A percentile compares a stretch with the other conserved stretches of the same genome.
Evolutionary conservation across 805 yeast species (phyloP).

Genomic region (Lipomyces sp.): DNA sequence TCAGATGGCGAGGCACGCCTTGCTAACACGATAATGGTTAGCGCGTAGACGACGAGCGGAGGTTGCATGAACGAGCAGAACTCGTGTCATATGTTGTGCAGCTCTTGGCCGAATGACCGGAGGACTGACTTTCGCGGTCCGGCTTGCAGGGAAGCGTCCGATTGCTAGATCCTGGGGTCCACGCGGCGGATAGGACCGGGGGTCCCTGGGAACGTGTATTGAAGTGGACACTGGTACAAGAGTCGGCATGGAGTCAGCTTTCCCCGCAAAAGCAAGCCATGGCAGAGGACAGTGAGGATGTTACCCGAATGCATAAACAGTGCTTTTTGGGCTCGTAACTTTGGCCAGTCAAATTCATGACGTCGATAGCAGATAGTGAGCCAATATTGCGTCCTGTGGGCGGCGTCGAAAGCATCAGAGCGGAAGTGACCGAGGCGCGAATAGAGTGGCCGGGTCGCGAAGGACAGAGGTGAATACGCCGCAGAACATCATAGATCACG

Average conservation of each 20-base stretch:
- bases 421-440: background rate
- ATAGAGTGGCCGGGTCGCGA: background rate
- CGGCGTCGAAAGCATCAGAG: background rate
- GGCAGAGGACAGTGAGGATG: background rate
- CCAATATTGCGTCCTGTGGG: background rate
- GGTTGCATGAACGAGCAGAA: slow-evolving; percentile 3
- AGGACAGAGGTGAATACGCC: background rate
- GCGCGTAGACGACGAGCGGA: background rate
- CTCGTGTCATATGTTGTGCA: background rate
- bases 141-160: background rate
- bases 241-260: too few relatives aligned
- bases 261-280: background rate
- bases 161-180: background rate
- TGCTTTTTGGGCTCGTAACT: background rate
- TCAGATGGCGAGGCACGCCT: background rate
- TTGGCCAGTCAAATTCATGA: background rate
- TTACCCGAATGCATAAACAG: background rate
- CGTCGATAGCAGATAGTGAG: background rate
- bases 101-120: slow-evolving; percentile 1
- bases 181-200: slow-evolving; percentile 1
- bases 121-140: background rate
- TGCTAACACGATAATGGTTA: background rate
- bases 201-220: background rate
- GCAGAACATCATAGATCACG: background rate
- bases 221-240: too few relatives aligned